Base-by-base conservation (phyloP, 768 basidiomycete genomes). In the Phallus indusiatus region DNA sequence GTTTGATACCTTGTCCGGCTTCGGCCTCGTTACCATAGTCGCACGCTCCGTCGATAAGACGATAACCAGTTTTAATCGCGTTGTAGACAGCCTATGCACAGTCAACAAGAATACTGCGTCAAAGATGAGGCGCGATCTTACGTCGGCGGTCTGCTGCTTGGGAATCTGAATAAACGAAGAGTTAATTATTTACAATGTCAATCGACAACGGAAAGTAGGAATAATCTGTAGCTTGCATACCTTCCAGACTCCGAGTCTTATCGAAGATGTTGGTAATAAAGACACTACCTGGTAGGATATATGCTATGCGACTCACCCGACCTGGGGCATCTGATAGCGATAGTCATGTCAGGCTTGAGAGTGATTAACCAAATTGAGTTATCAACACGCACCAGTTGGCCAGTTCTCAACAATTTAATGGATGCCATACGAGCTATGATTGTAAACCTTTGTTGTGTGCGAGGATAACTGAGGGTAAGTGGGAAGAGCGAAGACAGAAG, bases 21-120 rank as follows among this genome's bases (percentile, higher is more conserved):
- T 92, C 84, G 66, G 84, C 88, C 73, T 95, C 93, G 63, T 95
- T 94, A 8, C 88, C 91, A 69, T 92, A 93, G 73, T 90, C 89
- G 64, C 83, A 82, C 34, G 90, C 90, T 61, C 88, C 86, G 59
- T 93, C 91, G 57, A 95, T 77, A 56, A 95, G 85, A 62, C 92
- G 83, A 69, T 91, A 93, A 0, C 93, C 92, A 22, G 78, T 76
- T 70, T 90, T 90, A 74, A 94, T 86, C 17, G 92, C 90, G 59
- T 85, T 74, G 76, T 91, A 92, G 54, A 94, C 90, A 55, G 80
- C 83, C 81, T 90, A 65, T 47, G 60, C 63, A 46, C 64, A 63
- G 24, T 36, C 53, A 18, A 54, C 51, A 11, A 33, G 20, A 10
- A 20, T 14, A 33, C n/a, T 16, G 34, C 36, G 14, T 11, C 14